These are phyloP conservation scores for Diplodia scrobiculata DNA, from an alignment of 2,329 filamentous ascomycete species.

Conservation along the genomic window DNA sequence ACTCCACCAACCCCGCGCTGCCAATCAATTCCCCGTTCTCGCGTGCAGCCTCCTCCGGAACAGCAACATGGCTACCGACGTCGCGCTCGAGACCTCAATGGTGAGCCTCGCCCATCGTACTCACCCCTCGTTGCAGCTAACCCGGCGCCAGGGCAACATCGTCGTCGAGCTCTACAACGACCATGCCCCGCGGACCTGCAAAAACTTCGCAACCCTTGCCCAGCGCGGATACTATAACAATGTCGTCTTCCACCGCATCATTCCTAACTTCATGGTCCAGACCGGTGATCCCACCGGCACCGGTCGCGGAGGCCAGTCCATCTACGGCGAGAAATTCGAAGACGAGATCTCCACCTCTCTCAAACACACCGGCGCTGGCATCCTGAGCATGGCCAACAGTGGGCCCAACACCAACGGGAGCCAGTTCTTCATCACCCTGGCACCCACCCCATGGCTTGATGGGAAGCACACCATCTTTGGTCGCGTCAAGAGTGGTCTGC, in stretches of 20 bases:
- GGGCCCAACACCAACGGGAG: conserved; percentile 91
- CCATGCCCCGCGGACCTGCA: conserved; percentile 87
- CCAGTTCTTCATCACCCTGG: conserved; percentile 95
- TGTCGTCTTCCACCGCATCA: conserved; percentile 89
- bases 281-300: conserved; percentile 93
- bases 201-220: conserved; percentile 81
- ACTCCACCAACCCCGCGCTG: background rate
- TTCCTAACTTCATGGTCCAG: conserved; percentile 95
- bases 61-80: conserved; percentile 68
- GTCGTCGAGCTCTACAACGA: conserved; percentile 84
- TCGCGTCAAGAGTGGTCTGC: conserved; percentile 79
- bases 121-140: conserved; percentile 22
- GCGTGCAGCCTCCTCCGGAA: background rate
- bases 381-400: conserved; percentile 96
- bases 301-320: conserved; percentile 81
- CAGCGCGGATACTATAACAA: conserved; percentile 84
- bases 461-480: conserved; percentile 98
- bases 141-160: conserved; percentile 68
- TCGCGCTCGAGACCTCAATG: conserved; percentile 84
- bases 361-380: conserved; percentile 88
- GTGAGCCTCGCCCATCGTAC: conserved; percentile 50
- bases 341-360: conserved; percentile 81
- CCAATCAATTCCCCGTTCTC: background rate
- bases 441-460: conserved; percentile 93
- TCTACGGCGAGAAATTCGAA: conserved; percentile 91